Evolutionary conservation across 768 basidiomycete genomes (phyloP).

Genomic region (Russula olivacea): DNA sequence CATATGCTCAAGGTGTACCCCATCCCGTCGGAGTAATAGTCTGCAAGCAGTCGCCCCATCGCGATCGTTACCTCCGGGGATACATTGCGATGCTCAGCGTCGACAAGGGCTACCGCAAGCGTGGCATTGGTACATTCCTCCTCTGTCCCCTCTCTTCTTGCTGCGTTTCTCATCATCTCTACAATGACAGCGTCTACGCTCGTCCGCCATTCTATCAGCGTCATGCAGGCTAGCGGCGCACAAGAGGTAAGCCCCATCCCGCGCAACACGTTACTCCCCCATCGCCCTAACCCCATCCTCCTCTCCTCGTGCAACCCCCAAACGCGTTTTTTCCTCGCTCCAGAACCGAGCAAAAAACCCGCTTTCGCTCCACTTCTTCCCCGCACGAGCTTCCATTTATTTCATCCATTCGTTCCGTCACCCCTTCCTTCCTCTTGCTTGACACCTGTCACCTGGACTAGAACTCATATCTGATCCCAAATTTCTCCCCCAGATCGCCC

Average conservation of each 20-base stretch:
- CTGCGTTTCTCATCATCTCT: background rate
- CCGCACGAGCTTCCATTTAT: conserved; percentile 27
- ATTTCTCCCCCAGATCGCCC: conserved; percentile 57
- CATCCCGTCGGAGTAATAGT: conserved; percentile 86
- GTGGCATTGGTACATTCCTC: conserved; percentile 93
- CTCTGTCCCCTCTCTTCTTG: conserved; percentile 21
- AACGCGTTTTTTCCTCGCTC: background rate
- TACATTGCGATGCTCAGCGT: conserved; percentile 99
- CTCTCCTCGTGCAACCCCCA: background rate
- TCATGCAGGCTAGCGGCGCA: conserved; percentile 77
- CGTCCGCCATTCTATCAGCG: conserved; percentile 73
- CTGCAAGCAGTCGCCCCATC: conserved; percentile 93
- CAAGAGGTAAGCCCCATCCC: conserved; percentile 59
- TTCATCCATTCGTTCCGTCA: background rate
- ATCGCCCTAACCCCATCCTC: conserved; percentile 13
- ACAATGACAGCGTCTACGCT: conserved; percentile 39
- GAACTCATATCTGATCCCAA: conserved; percentile 4
- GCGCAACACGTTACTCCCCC: conserved; percentile 21
- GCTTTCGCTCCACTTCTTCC: conserved; percentile 35
- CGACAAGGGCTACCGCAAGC: conserved; percentile 78
- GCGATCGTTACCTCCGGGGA: conserved; percentile 69
- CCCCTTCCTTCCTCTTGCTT: background rate
- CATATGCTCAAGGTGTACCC: conserved; percentile 14
- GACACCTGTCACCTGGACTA: background rate
- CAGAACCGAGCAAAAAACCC: background rate